Conservation (phyloP, 352 stramenopile species). For the Phytophthora constricta region DNA sequence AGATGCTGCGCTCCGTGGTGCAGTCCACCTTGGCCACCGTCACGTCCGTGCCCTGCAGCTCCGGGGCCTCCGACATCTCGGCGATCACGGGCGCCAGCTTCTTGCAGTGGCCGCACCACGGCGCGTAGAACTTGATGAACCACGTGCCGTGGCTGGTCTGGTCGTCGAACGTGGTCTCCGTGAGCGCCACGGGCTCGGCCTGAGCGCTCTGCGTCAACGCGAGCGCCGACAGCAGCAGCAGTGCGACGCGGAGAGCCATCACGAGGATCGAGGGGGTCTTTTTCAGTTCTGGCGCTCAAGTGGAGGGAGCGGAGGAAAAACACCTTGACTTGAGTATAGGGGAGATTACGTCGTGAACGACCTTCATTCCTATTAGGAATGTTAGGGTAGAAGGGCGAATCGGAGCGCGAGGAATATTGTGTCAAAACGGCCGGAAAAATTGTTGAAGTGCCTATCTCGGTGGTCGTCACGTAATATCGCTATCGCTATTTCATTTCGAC, state of each 20-base stretch:
- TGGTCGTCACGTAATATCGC: conserved; percentile 3
- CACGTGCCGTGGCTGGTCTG: conserved; percentile 62
- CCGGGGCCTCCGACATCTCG: conserved; percentile 50
- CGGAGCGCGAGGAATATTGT: too few species aligned
- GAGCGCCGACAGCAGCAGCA: conserved; percentile 30
- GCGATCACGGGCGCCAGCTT: conserved; percentile 74
- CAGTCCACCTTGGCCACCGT: conserved; percentile 81
- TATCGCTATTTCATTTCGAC: conserved; percentile 1
- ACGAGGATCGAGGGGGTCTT: conserved; percentile 15
- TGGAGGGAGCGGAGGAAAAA: background rate
- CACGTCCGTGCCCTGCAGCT: conserved; percentile 46
- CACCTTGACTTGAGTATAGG: too few species aligned
- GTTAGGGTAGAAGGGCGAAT: too few species aligned
- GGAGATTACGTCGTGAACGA: too few species aligned
- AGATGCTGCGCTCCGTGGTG: conserved; percentile 74
- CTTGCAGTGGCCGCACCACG: conserved; percentile 88
- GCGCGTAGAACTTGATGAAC: conserved; percentile 89
- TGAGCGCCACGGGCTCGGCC: conserved; percentile 44
- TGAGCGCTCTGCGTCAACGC: conserved; percentile 29
- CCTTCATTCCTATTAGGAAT: background rate
- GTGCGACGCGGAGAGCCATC: conserved; percentile 36
- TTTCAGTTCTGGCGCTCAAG: conserved; percentile 12
- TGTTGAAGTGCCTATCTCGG: conserved; percentile 3
- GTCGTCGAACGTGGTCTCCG: conserved; percentile 64
- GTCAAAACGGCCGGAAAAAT: too few species aligned